Evolutionary conservation across 2,329 filamentous ascomycete genomes (phyloP).

Genomic region (Calonectria naviculata): DNA sequence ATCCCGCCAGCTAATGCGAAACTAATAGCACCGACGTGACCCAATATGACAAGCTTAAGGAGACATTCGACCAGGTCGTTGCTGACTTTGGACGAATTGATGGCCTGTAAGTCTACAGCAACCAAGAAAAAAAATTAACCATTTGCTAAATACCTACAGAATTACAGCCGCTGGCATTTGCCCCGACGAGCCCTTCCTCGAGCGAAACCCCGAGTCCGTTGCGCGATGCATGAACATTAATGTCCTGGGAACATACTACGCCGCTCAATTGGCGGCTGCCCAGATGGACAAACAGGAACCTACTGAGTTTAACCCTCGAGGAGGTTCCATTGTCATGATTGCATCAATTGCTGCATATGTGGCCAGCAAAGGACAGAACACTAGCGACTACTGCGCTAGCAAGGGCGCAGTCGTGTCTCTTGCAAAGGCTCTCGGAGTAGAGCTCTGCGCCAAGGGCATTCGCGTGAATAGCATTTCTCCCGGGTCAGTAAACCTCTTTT

Average conservation of each 20-base stretch:
- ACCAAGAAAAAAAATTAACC: rapidly evolving
- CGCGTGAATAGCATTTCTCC: conserved; percentile 49
- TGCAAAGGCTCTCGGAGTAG: conserved; percentile 51
- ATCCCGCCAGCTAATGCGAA: background rate
- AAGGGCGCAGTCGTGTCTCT: conserved; percentile 59
- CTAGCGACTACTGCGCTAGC: conserved; percentile 55
- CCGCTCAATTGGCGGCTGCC: conserved; percentile 47
- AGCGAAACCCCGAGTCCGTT: conserved; percentile 37
- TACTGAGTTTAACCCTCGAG: conserved; percentile 32
- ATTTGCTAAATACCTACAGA: conserved; percentile 8
- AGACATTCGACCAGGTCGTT: conserved; percentile 20
- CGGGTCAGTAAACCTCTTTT: conserved; percentile 33
- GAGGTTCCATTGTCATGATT: conserved; percentile 47
- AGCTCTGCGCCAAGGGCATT: conserved; percentile 45
- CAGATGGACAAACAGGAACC: conserved; percentile 47
- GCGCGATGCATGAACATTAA: conserved; percentile 42
- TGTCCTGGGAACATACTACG: conserved; percentile 47
- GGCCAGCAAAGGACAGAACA: conserved; percentile 43
- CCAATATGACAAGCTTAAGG: conserved; percentile 20
- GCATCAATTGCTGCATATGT: conserved; percentile 46
- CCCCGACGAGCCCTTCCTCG: conserved; percentile 42
- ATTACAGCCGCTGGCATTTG: conserved; percentile 43
- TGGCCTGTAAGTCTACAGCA: conserved; percentile 3
- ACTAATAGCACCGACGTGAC: conserved; percentile 21
- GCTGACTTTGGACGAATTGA: conserved; percentile 28